These are phyloP conservation scores for Eimeria necatrix DNA, from an alignment of 169 alveolate genomes.

Conservation along the genomic window DNA sequence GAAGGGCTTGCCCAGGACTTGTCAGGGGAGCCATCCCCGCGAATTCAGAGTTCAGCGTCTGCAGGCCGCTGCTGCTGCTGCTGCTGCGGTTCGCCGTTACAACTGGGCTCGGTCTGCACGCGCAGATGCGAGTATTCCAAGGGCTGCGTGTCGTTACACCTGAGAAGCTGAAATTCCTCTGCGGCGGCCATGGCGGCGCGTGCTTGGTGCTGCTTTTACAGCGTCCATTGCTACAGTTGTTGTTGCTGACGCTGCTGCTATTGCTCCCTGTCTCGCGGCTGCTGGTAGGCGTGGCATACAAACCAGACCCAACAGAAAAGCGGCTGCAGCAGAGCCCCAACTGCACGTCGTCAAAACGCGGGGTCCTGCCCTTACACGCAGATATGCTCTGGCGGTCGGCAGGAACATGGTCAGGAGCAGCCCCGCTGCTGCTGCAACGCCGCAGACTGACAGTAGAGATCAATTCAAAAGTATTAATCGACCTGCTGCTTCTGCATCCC, in stretches of 20 bases:
- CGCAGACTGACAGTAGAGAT: slow-evolving; percentile 1
- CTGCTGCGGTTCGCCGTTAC: slow-evolving; percentile 6
- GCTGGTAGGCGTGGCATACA: not conserved
- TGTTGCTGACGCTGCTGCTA: slow-evolving; percentile 1
- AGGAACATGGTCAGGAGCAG: slow-evolving; percentile 61
- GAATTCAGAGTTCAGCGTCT: not conserved
- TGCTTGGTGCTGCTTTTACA: slow-evolving; percentile 50
- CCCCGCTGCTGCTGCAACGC: slow-evolving; percentile 68
- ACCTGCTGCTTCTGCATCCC: slow-evolving; percentile 14
- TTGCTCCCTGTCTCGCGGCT: not conserved
- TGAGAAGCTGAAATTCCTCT: slow-evolving; percentile 34
- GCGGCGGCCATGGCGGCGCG: slow-evolving; percentile 27
- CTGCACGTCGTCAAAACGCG: not conserved
- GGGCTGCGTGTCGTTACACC: slow-evolving; percentile 58
- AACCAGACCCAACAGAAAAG: not conserved
- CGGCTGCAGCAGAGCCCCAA: not conserved
- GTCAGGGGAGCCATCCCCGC: not conserved
- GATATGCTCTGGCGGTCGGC: not conserved
- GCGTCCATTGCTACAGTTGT: slow-evolving; percentile 40
- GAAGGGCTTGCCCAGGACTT: not conserved
- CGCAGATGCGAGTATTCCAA: slow-evolving; percentile 55
- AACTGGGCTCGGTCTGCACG: slow-evolving; percentile 55
- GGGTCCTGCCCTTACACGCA: not conserved
- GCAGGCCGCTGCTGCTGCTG: slow-evolving; percentile 48
- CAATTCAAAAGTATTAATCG: not conserved